A percentile compares a stretch with the other conserved stretches of the same genome.
Conservation (phyloP, 2,329 filamentous ascomycete species). For the Aspergillus arachidicola region DNA sequence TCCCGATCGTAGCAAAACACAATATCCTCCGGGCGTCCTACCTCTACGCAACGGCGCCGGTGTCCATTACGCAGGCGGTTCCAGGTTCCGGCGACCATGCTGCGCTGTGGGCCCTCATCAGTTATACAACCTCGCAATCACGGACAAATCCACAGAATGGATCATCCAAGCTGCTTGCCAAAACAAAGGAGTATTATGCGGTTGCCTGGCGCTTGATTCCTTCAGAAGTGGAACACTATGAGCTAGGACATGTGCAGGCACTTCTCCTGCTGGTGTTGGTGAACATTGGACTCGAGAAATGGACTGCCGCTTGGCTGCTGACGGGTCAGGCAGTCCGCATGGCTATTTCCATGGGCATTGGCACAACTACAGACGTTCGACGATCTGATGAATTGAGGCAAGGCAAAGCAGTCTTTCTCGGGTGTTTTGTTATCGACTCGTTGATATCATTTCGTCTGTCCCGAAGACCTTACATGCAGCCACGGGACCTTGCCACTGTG, state of each 20-base stretch:
- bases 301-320: constrained; percentile 56
- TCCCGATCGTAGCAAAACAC: constrained; percentile 62
- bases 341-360: constrained; percentile 43
- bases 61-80: constrained; percentile 30
- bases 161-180: constrained; percentile 20
- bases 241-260: constrained; percentile 48
- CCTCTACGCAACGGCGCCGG: constrained; percentile 51
- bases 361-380: constrained; percentile 27
- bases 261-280: constrained; percentile 51
- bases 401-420: constrained; percentile 51
- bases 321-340: constrained; percentile 56
- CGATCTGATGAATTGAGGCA: constrained; percentile 36
- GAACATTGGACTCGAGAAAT: constrained; percentile 51
- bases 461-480: constrained; percentile 48
- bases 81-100: constrained; percentile 46
- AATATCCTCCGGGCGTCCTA: constrained; percentile 60
- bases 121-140: constrained; percentile 43
- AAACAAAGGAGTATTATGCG: constrained; percentile 39
- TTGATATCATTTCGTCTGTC: constrained; percentile 53
- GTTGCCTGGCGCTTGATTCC: constrained; percentile 42
- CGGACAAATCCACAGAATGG: constrained; percentile 20
- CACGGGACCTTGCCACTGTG: constrained; percentile 51
- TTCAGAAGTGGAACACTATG: constrained; percentile 41
- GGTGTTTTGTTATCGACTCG: constrained; percentile 58
- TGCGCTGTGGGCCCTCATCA: constrained; percentile 47